These are phyloP conservation scores for Venustampulla echinocandica DNA, from an alignment of 495 filamentous ascomycete species.

Conservation along the genomic window DNA sequence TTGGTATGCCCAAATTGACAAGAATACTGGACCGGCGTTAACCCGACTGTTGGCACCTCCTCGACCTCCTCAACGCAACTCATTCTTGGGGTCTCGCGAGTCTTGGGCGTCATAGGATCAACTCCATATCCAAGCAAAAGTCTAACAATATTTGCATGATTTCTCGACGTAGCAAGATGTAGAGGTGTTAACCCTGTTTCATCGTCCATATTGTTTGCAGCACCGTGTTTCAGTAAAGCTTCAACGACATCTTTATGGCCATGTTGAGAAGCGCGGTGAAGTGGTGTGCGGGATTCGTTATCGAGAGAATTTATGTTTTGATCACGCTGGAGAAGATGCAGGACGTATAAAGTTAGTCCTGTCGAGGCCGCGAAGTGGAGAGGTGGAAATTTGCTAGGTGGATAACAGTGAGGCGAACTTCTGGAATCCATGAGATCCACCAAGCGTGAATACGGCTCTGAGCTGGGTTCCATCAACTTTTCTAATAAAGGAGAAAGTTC, in stretches of 20 bases:
- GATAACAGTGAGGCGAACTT: too few relatives aligned
- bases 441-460: not conserved
- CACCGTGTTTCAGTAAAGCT: slow-evolving; percentile 15
- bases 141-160: slow-evolving; percentile 11
- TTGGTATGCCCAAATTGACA: slow-evolving; percentile 21
- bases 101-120: slow-evolving; percentile 19
- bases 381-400: too few relatives aligned
- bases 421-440: not conserved
- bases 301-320: not conserved
- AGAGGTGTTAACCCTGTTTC: slow-evolving; percentile 21
- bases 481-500: slow-evolving; percentile 3
- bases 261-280: slow-evolving; percentile 18
- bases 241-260: slow-evolving; percentile 16
- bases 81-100: slow-evolving; percentile 8
- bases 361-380: too few relatives aligned
- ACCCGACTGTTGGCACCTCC: too few relatives aligned
- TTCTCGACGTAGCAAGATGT: slow-evolving; percentile 19
- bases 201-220: slow-evolving; percentile 14
- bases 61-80: slow-evolving; percentile 4
- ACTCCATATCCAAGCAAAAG: slow-evolving; percentile 19
- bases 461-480: slow-evolving; percentile 2
- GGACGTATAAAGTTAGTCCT: slow-evolving; percentile 2
- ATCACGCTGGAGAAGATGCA: slow-evolving; percentile 1
- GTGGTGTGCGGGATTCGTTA: slow-evolving; percentile 11
- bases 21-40: slow-evolving; percentile 23